Base-by-base conservation (phyloP, 331 rosid species). In the Arachis monticola region DNA sequence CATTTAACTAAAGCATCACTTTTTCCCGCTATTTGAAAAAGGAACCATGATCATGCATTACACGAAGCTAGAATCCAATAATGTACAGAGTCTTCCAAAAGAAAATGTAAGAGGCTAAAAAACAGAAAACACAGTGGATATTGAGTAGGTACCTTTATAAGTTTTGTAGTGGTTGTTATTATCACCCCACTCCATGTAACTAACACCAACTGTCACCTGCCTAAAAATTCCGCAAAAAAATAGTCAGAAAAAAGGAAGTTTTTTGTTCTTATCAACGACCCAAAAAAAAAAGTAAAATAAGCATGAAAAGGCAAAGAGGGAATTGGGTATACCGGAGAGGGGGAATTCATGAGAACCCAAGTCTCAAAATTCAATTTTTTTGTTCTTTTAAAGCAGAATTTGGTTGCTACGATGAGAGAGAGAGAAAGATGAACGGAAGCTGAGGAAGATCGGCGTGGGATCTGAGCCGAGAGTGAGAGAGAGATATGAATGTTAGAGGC, bases 121-220 rank as follows among this genome's bases (percentile, higher is more conserved):
- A 35, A 2, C 4, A 35, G 40, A 35, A 9, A 47, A 17, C 3
- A 46, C 40, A 35, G 40, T 35, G 40, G 40, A 35, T 27, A 46
- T 9, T 66, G 58, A 53, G n/a, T 2, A 5, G 27, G 30, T 62
- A 93, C 97, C 97, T 90, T 90, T 94, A 81, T 85, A 87, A 63
- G 89, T 79, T 82, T 85, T 87, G 55, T 58, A 84, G 68, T 92
- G 80, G 66, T 75, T 60, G 7, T 70, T 88, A 11, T 69, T 90
- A 76, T 71, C 85, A 64, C 77, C 63, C 97, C 97, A 94, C 59
- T 90, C 97, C 97, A 94, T 92, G 83, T 70, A 80, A 77, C 81
- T 72, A 38, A 83, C 86, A 79, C 83, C 83, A 40, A 61, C 79
- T 3, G 76, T 69, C 73, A 64, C 81, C 83, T 67, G 74, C 83